phyloP scores from a whole-genome alignment of 805 yeast genomes.

The Yarrowia alimentaria region DNA sequence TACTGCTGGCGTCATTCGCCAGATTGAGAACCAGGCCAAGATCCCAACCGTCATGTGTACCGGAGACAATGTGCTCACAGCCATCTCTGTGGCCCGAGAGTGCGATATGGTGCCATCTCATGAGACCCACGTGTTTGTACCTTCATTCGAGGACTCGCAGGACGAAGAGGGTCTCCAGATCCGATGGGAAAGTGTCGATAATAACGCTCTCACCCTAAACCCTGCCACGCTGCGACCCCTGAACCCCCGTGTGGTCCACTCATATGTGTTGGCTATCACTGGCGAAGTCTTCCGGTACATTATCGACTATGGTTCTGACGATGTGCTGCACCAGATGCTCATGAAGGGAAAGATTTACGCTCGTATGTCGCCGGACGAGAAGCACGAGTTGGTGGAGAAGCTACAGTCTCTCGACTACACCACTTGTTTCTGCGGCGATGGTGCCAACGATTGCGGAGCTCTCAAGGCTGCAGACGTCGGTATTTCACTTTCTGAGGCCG shows the following conservation, averaged over 20 bases:
- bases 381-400: constrained; percentile 89
- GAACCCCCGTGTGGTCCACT: constrained; percentile 43
- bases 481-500: constrained; percentile 92
- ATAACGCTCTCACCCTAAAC: constrained; percentile 55
- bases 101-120: constrained; percentile 60
- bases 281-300: constrained; percentile 88
- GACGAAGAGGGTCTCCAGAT: constrained; percentile 38
- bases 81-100: constrained; percentile 87
- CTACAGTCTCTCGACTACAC: constrained; percentile 83
- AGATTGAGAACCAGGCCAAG: constrained; percentile 58
- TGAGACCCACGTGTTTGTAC: constrained; percentile 55
- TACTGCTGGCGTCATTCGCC: constrained; percentile 58
- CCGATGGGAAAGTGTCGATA: constrained; percentile 46
- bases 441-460: constrained; percentile 99
- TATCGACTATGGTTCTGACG: constrained; percentile 50
- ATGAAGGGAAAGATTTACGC: constrained; percentile 80
- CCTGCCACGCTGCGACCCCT: constrained; percentile 51
- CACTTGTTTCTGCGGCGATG: constrained; percentile 98
- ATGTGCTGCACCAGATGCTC: constrained; percentile 53
- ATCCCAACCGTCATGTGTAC: constrained; percentile 94
- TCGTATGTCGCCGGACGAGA: constrained; percentile 98
- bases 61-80: constrained; percentile 94
- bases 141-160: constrained; percentile 63
- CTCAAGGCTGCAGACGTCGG: constrained; percentile 98
- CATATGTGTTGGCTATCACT: constrained; percentile 76